Base-by-base conservation (phyloP, 805 yeast species). In the Candida chauliodis region DNA sequence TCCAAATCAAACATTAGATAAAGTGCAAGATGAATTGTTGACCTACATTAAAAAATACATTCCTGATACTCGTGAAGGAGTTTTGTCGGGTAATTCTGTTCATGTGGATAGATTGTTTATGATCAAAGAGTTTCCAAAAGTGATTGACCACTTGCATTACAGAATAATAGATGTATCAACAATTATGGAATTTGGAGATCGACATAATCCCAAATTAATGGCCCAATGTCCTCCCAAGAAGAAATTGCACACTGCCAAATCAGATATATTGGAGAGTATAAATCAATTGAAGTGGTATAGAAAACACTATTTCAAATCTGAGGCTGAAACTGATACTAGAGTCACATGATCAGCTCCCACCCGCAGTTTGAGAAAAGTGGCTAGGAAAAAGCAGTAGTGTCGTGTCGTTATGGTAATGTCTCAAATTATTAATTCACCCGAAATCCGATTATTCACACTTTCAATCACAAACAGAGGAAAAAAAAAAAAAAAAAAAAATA, bases 91-190 rank as follows among this genome's bases (percentile, higher is more conserved):
- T 2, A 93, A 91, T 50, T 76, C 95, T 0, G 81, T 93, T 14
- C 97, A 93, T 58, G 81, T 87, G 81, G 99, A 93, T 58, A 75
- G 88, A 42, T 71, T 84, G 36, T 93, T 91, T 60, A 74, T 93
- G 83, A 65, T 78, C 55, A 71, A 76, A 37, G 96, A 91, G 52
- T 80, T 93, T 66, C 98, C 98, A 0, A 59, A 71, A 34, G 81
- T 87, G 6, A 58, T 75, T n/a, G 75, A 75, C 28, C 70, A 69
- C 42, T 60, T 76, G 49, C 76, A 67, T 55, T 93, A 93, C 56
- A 73, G 99, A 38, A 71, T 90, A 27, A 75, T 93, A 28, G 99
- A 93, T 53, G 99, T 93, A 11, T 81, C 95, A n/a, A 69, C 89
- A 1, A 65, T 93, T 32, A 76, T 79, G 74, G 99, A 93, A 59